Evolutionary conservation across 768 basidiomycete genomes (phyloP).

Genomic region (Nevesoporus exiguus): DNA sequence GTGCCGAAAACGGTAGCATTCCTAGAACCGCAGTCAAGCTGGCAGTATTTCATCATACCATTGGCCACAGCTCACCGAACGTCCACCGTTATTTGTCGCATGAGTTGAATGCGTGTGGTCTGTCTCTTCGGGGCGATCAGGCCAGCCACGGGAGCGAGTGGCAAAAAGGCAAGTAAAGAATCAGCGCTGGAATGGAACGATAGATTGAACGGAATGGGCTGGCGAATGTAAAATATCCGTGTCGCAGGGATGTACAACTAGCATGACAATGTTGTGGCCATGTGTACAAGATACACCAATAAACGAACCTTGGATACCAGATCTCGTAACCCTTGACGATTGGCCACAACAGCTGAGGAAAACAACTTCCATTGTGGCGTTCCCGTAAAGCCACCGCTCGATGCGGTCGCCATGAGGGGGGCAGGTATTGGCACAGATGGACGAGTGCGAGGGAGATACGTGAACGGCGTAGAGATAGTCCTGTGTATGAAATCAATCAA

Average conservation of each 20-base stretch:
- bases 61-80: conserved; percentile 38
- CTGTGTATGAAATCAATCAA: conserved; percentile 30
- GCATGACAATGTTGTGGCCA: not conserved
- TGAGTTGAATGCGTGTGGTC: conserved; percentile 53
- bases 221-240: conserved; percentile 53
- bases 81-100: conserved; percentile 68
- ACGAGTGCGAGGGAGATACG: conserved; percentile 64
- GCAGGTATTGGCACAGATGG: conserved; percentile 52
- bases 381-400: conserved; percentile 40
- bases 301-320: conserved; percentile 35
- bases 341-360: conserved; percentile 42
- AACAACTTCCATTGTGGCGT: conserved; percentile 49
- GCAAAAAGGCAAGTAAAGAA: conserved; percentile 59
- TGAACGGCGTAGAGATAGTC: conserved; percentile 54
- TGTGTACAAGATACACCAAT: not conserved
- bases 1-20: conserved; percentile 45
- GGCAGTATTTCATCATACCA: not conserved
- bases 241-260: conserved; percentile 56
- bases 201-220: conserved; percentile 67
- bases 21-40: conserved; percentile 29
- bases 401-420: conserved; percentile 33
- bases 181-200: conserved; percentile 52
- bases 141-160: conserved; percentile 48
- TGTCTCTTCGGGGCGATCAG: conserved; percentile 28
- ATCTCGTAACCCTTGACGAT: conserved; percentile 34